Percentiles rank a stretch among this genome's conserved stretches.
These are phyloP conservation scores for Exophiala oligosperma DNA, from an alignment of 2,329 filamentous ascomycete species.

Conservation along the genomic window DNA sequence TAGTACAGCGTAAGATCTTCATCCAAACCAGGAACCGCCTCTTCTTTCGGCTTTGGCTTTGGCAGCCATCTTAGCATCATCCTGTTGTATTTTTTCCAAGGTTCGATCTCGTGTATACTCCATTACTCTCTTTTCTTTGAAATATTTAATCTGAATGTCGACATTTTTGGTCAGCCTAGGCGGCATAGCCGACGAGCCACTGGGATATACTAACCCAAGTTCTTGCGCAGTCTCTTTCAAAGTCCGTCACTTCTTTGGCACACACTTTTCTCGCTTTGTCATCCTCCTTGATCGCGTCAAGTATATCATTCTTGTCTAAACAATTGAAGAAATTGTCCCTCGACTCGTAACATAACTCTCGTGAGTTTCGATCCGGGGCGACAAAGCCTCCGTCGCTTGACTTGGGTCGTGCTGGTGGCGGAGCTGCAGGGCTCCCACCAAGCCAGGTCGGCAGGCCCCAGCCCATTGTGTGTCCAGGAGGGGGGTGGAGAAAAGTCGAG, in stretches of 20 bases:
- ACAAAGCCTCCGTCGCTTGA: slow-evolving; percentile 62
- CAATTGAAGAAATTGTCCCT: slow-evolving; percentile 87
- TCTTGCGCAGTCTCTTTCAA: slow-evolving; percentile 81
- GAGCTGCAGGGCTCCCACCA: slow-evolving; percentile 30
- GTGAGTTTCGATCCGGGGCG: slow-evolving; percentile 81
- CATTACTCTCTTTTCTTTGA: slow-evolving; percentile 93
- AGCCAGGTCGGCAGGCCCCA: slow-evolving; percentile 30
- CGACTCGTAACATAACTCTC: slow-evolving; percentile 83
- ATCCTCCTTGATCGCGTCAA: slow-evolving; percentile 67
- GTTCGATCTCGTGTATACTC: slow-evolving; percentile 83
- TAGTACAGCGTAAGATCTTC: neutral
- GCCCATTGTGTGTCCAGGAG: slow-evolving; percentile 17
- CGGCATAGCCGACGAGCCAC: neutral
- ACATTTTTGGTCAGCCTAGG: neutral
- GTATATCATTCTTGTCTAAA: slow-evolving; percentile 75
- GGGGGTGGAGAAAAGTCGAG: neutral
- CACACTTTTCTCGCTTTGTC: slow-evolving; percentile 61
- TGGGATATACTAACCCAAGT: slow-evolving; percentile 72
- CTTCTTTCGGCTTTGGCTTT: slow-evolving; percentile 42
- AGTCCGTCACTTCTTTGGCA: slow-evolving; percentile 60
- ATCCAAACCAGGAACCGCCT: slow-evolving; percentile 31
- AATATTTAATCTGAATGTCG: slow-evolving; percentile 79
- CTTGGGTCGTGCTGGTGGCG: slow-evolving; percentile 41
- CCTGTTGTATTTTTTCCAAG: slow-evolving; percentile 70
- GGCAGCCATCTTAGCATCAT: slow-evolving; percentile 66